phyloP scores from a whole-genome alignment of 2,329 filamentous ascomycete species.

The Diaporthe capsici region DNA sequence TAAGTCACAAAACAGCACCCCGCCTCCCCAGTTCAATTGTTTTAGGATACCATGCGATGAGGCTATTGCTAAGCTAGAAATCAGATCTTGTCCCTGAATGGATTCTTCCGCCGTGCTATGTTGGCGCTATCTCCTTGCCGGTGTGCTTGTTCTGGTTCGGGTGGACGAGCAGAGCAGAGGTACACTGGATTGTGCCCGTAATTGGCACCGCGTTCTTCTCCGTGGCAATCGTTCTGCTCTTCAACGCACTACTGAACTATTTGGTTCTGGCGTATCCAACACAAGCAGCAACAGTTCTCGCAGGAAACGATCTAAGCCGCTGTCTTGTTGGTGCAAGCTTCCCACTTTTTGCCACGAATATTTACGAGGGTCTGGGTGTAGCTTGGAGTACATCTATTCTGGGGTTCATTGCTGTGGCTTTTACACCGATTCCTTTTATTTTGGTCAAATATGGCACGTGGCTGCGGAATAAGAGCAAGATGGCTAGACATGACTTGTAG shows the following conservation, averaged over 20 bases:
- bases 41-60: not conserved
- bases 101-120: slow-evolving; percentile 71
- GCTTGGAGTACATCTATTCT: slow-evolving; percentile 45
- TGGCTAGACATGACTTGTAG: slow-evolving; percentile 46
- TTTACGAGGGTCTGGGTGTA: slow-evolving; percentile 45
- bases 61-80: not conserved
- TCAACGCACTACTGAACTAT: slow-evolving; percentile 41
- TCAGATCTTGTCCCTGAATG: slow-evolving; percentile 71
- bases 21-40: not conserved
- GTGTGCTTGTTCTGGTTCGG: slow-evolving; percentile 70
- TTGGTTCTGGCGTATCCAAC: slow-evolving; percentile 39
- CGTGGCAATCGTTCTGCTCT: slow-evolving; percentile 39
- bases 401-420: slow-evolving; percentile 45
- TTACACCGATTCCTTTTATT: slow-evolving; percentile 46
- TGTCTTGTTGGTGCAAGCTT: slow-evolving; percentile 36
- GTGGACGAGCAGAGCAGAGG: slow-evolving; percentile 57
- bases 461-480: slow-evolving; percentile 45
- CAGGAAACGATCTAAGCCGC: slow-evolving; percentile 36
- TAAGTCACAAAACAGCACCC: not conserved
- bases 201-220: slow-evolving; percentile 40
- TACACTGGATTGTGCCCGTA: slow-evolving; percentile 41
- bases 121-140: slow-evolving; percentile 70
- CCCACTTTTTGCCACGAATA: slow-evolving; percentile 44
- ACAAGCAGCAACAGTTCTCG: slow-evolving; percentile 36
- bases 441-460: slow-evolving; percentile 44